These are phyloP conservation scores for Zygotorulaspora florentina DNA, from an alignment of 805 yeast genomes.

Conservation along the genomic window DNA sequence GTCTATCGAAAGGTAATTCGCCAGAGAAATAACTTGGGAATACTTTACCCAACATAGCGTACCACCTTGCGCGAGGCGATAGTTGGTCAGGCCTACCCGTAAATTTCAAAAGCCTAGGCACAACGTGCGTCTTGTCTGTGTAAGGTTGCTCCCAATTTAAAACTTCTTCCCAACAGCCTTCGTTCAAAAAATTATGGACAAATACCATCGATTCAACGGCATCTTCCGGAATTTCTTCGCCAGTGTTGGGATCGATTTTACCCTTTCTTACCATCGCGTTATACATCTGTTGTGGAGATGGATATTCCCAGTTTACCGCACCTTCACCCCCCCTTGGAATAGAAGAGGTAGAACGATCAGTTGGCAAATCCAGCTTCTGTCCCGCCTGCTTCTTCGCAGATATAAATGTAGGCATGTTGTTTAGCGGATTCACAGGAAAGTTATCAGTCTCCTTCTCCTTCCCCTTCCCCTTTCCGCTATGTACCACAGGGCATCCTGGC, in stretches of 20 bases:
- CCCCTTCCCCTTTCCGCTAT: neutral
- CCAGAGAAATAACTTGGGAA: conserved; percentile 71
- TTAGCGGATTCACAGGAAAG: conserved; percentile 62
- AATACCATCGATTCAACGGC: conserved; percentile 97
- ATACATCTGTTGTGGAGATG: conserved; percentile 98
- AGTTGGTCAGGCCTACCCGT: conserved; percentile 88
- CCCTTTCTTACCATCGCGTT: conserved; percentile 97
- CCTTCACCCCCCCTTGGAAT: conserved; percentile 76
- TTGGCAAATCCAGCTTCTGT: conserved; percentile 73
- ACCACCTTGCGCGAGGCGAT: conserved; percentile 78
- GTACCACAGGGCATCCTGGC: conserved; percentile 33
- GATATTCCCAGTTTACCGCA: conserved; percentile 94
- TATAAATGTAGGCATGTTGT: conserved; percentile 81
- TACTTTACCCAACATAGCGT: conserved; percentile 57
- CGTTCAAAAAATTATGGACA: conserved; percentile 92
- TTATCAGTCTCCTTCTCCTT: conserved; percentile 24
- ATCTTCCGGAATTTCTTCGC: conserved; percentile 83
- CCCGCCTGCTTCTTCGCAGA: conserved; percentile 63
- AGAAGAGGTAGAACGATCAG: conserved; percentile 74
- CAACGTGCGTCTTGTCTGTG: conserved; percentile 47
- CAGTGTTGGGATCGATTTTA: conserved; percentile 44
- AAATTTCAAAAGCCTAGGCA: conserved; percentile 78
- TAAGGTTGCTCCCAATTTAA: conserved; percentile 84
- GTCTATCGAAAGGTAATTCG: conserved; percentile 94
- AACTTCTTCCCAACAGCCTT: conserved; percentile 96